These are phyloP conservation scores for Capronia epimyces DNA, from an alignment of 2,329 filamentous ascomycete genomes.

Conservation along the genomic window DNA sequence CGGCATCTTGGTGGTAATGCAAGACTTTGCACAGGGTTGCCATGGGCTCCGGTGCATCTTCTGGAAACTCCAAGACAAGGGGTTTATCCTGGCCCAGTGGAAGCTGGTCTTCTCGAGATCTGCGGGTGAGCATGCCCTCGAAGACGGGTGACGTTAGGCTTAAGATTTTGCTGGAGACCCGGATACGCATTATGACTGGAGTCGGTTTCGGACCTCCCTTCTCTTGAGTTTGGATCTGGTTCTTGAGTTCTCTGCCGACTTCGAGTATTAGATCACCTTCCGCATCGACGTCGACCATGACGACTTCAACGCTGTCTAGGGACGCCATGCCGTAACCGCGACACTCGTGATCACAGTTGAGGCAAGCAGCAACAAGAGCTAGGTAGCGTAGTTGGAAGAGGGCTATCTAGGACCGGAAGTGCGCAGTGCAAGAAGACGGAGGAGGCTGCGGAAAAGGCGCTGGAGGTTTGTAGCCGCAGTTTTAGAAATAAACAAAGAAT, in stretches of 20 bases:
- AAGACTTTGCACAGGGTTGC: slow-evolving; percentile 2
- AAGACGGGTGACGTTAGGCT: slow-evolving; percentile 7
- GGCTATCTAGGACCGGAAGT: too few species aligned
- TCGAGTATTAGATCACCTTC: slow-evolving; percentile 8
- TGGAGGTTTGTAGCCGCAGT: too few species aligned
- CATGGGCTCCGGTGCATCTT: background rate
- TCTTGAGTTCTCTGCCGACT: background rate
- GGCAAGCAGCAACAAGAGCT: too few species aligned
- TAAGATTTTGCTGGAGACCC: slow-evolving; percentile 4
- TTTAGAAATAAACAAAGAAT: too few species aligned
- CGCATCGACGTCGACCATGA: background rate
- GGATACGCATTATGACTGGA: background rate
- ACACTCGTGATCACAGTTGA: background rate
- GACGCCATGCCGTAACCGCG: background rate
- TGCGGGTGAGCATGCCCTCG: slow-evolving; percentile 5
- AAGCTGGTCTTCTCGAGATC: slow-evolving; percentile 5
- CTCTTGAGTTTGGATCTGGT: background rate
- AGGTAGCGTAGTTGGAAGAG: too few species aligned
- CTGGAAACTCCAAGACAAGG: slow-evolving; percentile 5
- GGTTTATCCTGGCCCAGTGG: background rate
- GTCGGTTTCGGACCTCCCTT: background rate
- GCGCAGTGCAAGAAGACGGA: too few species aligned
- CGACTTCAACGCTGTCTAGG: background rate
- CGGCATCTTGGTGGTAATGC: background rate
- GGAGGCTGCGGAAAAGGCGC: too few species aligned